Conservation (phyloP, 306 rosid genomes). For the Vigna trinervia region DNA sequence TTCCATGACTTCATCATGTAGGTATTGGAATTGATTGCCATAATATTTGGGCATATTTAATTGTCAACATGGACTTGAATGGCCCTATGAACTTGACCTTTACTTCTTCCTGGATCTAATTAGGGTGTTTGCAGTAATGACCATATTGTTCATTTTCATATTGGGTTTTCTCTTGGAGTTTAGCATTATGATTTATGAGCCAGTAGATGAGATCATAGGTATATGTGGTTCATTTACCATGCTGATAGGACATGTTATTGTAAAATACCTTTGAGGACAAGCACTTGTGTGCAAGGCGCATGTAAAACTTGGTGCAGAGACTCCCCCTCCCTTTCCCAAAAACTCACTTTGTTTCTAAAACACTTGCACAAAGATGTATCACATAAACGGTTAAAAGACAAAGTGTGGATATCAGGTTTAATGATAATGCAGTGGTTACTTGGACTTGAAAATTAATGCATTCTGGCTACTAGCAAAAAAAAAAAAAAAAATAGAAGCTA, state of each 20-base stretch:
- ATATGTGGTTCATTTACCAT: neutral
- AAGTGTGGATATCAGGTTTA: neutral
- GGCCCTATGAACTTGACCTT: neutral
- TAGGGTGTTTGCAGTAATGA: neutral
- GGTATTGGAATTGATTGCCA: conserved; percentile 19
- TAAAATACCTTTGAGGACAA: neutral
- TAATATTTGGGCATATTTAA: conserved; percentile 12
- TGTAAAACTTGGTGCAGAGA: neutral
- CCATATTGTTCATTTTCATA: neutral
- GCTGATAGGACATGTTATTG: neutral
- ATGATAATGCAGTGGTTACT: neutral
- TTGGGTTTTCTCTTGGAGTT: conserved; percentile 3
- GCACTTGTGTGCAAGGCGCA: neutral
- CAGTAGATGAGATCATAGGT: conserved; percentile 11
- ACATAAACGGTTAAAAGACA: no score
- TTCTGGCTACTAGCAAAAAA: neutral
- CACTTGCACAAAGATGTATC: no score
- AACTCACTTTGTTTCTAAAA: no score
- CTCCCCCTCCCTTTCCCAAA: no score
- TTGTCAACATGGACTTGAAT: conserved; percentile 16
- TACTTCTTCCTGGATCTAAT: conserved; percentile 10
- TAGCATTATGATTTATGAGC: conserved; percentile 30
- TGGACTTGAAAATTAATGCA: neutral
- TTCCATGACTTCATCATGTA: conserved; percentile 22
- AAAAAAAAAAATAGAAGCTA: neutral